Evolutionary conservation across 371 early-diverging fungal genomes (phyloP).

Genomic region (Parasitella parasitica): DNA sequence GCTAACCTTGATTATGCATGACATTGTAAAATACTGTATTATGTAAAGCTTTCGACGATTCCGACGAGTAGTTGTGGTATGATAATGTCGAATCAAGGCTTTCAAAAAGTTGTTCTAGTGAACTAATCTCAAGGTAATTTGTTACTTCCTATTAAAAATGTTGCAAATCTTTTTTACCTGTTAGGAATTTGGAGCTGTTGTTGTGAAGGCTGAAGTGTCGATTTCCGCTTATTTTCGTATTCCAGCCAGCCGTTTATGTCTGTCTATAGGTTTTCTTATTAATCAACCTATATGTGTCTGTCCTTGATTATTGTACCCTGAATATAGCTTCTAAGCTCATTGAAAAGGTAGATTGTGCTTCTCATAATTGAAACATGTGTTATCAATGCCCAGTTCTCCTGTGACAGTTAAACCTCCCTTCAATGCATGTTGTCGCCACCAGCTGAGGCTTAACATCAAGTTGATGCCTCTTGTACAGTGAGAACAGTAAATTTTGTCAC

Average conservation of each 20-base stretch:
- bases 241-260: slow-evolving; percentile 26
- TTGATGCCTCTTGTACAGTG: background rate
- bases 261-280: too few species aligned
- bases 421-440: background rate
- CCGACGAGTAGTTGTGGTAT: slow-evolving; percentile 4
- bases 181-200: background rate
- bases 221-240: background rate
- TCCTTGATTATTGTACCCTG: background rate
- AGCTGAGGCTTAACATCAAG: too few species aligned
- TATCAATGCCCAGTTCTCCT: too few species aligned
- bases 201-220: background rate
- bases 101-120: background rate
- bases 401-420: background rate
- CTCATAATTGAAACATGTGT: too few species aligned
- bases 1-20: background rate
- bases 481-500: too few species aligned
- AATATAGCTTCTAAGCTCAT: background rate
- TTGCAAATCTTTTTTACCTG: background rate
- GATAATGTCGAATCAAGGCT: slow-evolving; percentile 4
- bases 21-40: slow-evolving; percentile 22
- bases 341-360: too few species aligned
- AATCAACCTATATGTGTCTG: too few species aligned
- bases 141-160: too few species aligned
- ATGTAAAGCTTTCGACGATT: slow-evolving; percentile 12
- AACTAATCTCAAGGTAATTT: background rate